A percentile compares a stretch with the other conserved stretches of the same genome.
Conservation (phyloP, 148 eudicot genomes). For the Camellia lanceoleosa region DNA sequence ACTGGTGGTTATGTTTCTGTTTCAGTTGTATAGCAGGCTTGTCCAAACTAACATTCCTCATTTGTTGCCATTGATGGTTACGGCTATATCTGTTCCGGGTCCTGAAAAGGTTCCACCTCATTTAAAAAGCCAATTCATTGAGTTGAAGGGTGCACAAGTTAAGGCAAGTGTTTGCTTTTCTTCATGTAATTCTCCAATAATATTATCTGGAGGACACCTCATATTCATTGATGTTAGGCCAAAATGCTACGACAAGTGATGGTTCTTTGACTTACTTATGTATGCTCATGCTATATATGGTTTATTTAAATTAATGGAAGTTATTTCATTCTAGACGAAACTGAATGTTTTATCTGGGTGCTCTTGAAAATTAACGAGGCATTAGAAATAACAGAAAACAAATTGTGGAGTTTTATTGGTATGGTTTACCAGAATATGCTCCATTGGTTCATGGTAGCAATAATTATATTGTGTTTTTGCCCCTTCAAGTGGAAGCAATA, state of each 20-base stretch:
- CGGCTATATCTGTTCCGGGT: constrained; percentile 91
- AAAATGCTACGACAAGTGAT: too few species aligned
- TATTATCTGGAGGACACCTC: not conserved
- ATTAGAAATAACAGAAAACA: not conserved
- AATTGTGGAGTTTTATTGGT: too few species aligned
- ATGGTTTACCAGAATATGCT: not conserved
- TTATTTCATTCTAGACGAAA: too few species aligned
- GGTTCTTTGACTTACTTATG: too few species aligned
- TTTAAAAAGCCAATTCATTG: constrained; percentile 75
- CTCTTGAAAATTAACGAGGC: too few species aligned
- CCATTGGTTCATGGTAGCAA: not conserved
- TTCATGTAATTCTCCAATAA: not conserved
- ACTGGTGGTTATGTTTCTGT: constrained; percentile 95
- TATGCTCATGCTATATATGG: too few species aligned
- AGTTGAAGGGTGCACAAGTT: constrained; percentile 95
- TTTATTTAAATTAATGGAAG: too few species aligned
- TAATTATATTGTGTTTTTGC: not conserved
- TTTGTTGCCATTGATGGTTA: constrained; percentile 89
- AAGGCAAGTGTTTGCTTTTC: constrained; percentile 43
- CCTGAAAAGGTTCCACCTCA: constrained; percentile 94
- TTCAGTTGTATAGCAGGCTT: constrained; percentile 89
- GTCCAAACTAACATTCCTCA: constrained; percentile 95
- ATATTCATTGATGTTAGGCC: not conserved
- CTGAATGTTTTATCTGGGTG: too few species aligned
- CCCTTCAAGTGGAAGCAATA: not conserved